These are phyloP conservation scores for Rubia tinctorum DNA, from an alignment of 305 asterid genomes.

Conservation along the genomic window DNA sequence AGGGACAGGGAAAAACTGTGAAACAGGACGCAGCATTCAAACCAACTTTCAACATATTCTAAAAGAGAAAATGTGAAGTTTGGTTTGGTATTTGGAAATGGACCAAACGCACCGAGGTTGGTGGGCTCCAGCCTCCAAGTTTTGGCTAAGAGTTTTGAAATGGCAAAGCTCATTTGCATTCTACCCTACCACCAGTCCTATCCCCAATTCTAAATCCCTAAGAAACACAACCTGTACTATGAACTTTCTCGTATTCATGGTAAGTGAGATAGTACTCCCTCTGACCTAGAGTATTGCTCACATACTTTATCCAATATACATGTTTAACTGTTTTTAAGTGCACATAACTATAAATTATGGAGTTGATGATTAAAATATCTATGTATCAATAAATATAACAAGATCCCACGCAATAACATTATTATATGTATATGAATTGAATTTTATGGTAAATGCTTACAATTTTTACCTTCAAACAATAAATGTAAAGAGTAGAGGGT, in stretches of 20 bases:
- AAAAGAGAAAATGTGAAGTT: neutral
- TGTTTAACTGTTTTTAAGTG: neutral
- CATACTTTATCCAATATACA: neutral
- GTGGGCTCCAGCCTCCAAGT: neutral
- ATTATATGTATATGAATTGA: no score
- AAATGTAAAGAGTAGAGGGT: neutral
- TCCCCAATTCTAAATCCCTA: neutral
- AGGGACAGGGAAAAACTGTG: neutral
- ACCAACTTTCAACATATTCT: constrained; percentile 4
- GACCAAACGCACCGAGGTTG: neutral
- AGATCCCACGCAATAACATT: neutral
- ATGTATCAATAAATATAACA: no score
- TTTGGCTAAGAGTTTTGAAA: neutral
- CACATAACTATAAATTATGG: neutral
- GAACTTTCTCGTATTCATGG: neutral
- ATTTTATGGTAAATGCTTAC: no score
- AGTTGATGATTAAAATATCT: neutral
- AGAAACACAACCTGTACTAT: neutral
- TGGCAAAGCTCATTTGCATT: neutral
- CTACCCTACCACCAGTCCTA: neutral
- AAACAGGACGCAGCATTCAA: neutral
- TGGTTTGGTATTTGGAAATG: neutral
- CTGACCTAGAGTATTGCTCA: neutral
- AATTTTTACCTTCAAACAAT: no score
- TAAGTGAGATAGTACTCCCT: neutral